These are phyloP conservation scores for Centaurea solstitialis DNA, from an alignment of 129 eudicot genomes.

Conservation along the genomic window DNA sequence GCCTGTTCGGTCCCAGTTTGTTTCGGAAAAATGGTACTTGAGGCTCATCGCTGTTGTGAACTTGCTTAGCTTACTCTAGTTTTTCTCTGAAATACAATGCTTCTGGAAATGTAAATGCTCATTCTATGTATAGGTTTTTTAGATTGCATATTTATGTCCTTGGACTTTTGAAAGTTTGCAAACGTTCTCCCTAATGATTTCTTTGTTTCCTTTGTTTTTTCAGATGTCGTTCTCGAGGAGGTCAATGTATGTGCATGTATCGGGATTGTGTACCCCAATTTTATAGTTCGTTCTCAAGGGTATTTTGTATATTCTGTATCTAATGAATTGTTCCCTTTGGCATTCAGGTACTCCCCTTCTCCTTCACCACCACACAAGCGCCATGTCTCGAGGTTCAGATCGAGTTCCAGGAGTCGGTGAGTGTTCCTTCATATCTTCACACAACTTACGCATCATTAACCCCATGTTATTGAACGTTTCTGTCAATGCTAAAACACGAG, in stretches of 20 bases:
- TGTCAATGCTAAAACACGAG: background rate
- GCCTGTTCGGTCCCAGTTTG: too few species aligned
- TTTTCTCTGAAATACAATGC: background rate
- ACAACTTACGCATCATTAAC: background rate
- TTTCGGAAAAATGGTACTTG: too few species aligned
- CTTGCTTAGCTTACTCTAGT: background rate
- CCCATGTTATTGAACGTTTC: background rate
- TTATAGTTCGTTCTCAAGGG: background rate
- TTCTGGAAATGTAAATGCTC: background rate
- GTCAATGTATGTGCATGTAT: slow-evolving; percentile 44
- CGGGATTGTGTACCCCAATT: background rate
- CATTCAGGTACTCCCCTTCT: slow-evolving; percentile 48
- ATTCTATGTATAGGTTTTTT: background rate
- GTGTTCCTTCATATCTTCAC: slow-evolving; percentile 26
- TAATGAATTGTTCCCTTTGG: background rate
- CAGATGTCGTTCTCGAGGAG: slow-evolving; percentile 83
- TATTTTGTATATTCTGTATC: background rate
- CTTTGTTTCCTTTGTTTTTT: slow-evolving; percentile 6
- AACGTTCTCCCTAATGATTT: background rate
- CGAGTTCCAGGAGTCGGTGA: slow-evolving; percentile 63
- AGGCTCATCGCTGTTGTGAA: background rate
- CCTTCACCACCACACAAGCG: slow-evolving; percentile 77
- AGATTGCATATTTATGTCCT: background rate
- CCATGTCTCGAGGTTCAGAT: slow-evolving; percentile 55
- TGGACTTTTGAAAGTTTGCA: background rate